A percentile compares a stretch with the other conserved stretches of the same genome.
These are phyloP conservation scores for Trichoderma koningii DNA, from an alignment of 2,329 filamentous ascomycete species.

Conservation along the genomic window DNA sequence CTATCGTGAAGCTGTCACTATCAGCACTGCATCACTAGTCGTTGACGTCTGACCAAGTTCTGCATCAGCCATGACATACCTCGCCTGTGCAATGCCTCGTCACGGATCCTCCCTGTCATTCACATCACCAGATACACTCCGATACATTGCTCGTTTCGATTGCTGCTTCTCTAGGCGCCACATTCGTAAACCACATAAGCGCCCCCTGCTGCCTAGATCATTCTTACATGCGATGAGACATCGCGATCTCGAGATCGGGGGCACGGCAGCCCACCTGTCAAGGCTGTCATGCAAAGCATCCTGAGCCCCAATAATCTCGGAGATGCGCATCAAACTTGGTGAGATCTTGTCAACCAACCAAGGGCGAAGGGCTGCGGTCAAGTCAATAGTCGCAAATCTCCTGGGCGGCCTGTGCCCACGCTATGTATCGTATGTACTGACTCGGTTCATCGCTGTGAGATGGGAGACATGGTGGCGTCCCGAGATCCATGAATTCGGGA, in stretches of 20 bases:
- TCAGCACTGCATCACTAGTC: too few species aligned
- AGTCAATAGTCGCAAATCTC: conserved; percentile 12
- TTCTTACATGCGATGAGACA: conserved; percentile 8
- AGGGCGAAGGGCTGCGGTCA: neutral
- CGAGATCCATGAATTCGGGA: conserved; percentile 16
- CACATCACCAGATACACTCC: too few species aligned
- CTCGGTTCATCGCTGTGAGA: neutral
- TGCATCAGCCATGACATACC: neutral
- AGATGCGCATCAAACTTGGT: too few species aligned
- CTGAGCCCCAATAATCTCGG: neutral
- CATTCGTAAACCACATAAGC: neutral
- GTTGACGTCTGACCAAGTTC: neutral
- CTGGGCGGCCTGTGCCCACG: neutral
- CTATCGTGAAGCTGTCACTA: neutral
- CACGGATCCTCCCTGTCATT: neutral
- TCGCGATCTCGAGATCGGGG: conserved; percentile 5
- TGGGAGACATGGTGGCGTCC: neutral
- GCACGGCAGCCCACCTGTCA: conserved; percentile 7
- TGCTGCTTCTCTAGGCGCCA: neutral
- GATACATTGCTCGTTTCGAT: neutral
- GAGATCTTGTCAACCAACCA: neutral
- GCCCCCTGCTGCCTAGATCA: neutral
- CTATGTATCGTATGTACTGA: neutral
- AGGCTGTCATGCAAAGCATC: conserved; percentile 7
- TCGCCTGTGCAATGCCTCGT: neutral